Conservation (phyloP, 371 early-diverging fungal species). For the Capillidium heterosporum region DNA sequence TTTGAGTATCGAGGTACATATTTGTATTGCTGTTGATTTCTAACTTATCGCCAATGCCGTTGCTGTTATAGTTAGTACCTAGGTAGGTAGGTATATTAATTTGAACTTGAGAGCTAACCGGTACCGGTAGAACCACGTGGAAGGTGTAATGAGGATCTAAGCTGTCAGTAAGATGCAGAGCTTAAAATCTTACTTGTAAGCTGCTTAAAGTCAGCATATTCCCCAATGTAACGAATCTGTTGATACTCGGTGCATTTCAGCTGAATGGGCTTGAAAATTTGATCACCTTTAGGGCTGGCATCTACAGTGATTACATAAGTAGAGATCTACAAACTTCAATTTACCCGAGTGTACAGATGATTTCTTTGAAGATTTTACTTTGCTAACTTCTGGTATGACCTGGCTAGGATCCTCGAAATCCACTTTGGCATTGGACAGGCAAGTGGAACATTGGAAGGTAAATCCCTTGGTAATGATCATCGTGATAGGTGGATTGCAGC, state of each 20-base stretch:
- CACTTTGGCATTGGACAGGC: neutral
- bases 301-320: neutral
- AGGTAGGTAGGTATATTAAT: neutral
- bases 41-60: neutral
- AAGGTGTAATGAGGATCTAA: neutral
- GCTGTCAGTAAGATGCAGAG: neutral
- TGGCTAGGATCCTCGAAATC: slow-evolving; percentile 2
- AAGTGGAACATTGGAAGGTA: neutral
- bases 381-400: neutral
- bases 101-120: neutral
- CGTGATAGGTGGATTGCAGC: neutral
- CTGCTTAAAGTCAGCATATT: neutral
- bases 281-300: neutral
- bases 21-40: neutral
- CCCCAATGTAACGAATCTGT: neutral
- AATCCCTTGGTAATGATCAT: neutral
- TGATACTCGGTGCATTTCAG: neutral
- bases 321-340: neutral
- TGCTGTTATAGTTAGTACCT: neutral
- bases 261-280: neutral
- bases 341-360: neutral
- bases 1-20: too few relatives aligned
- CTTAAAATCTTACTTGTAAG: neutral
- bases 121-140: neutral
- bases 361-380: neutral